Conservation (phyloP, 2,329 filamentous ascomycete genomes). For the Colletotrichum brevisporum region DNA sequence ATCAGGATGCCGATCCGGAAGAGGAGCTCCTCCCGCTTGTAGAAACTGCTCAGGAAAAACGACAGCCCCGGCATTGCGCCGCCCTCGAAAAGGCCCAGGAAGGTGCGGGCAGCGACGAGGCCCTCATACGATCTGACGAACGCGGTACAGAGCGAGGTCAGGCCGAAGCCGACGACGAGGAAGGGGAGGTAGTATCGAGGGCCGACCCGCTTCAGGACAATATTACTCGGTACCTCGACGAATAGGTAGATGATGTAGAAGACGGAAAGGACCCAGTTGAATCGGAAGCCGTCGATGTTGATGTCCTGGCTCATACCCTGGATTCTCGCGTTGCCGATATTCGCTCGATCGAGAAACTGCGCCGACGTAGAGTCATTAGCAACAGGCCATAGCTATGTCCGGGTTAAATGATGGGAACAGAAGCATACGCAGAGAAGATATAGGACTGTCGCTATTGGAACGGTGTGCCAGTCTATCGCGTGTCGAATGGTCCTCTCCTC, state of each 20-base stretch:
- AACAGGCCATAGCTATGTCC: too few species aligned
- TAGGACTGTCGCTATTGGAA: conserved; percentile 66
- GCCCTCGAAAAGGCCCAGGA: conserved; percentile 69
- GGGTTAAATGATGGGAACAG: not conserved
- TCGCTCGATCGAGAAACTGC: conserved; percentile 51
- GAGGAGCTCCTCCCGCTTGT: conserved; percentile 68
- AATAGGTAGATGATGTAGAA: conserved; percentile 72
- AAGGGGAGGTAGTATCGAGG: conserved; percentile 67
- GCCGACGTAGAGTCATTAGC: not conserved
- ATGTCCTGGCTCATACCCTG: conserved; percentile 66
- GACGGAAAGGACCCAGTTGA: conserved; percentile 71
- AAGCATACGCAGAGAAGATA: conserved; percentile 66
- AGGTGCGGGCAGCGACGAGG: conserved; percentile 61
- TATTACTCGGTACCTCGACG: conserved; percentile 69
- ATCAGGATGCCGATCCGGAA: conserved; percentile 71
- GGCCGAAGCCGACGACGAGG: conserved; percentile 68
- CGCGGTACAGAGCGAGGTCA: conserved; percentile 67
- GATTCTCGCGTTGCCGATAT: conserved; percentile 70
- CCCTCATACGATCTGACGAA: conserved; percentile 64
- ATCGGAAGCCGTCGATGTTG: conserved; percentile 61
- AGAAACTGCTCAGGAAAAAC: conserved; percentile 70
- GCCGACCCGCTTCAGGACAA: conserved; percentile 67
- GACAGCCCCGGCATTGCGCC: conserved; percentile 71
- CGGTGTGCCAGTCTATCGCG: conserved; percentile 66
- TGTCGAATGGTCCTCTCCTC: conserved; percentile 64